Evolutionary conservation across 495 filamentous ascomycete species (phyloP).

Genomic region (Pseudomonodictys pantanalensis): DNA sequence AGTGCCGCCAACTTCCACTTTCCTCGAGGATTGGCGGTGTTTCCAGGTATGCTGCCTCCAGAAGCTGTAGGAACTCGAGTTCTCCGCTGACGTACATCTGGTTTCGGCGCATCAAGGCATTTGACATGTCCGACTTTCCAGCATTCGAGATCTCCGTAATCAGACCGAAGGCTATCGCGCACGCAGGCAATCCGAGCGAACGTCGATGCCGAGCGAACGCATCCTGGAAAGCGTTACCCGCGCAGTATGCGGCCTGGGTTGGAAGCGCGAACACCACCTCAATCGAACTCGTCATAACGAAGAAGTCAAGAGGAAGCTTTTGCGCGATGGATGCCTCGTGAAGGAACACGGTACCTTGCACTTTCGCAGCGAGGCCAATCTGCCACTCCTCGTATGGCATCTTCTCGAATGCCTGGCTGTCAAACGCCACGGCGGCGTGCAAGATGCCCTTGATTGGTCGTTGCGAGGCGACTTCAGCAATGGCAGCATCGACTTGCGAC

Average conservation of each 20-base stretch:
- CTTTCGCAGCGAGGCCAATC: conserved; percentile 18
- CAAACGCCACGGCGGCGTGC: conserved; percentile 28
- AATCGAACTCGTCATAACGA: conserved; percentile 25
- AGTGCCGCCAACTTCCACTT: not conserved
- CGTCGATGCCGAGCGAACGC: conserved; percentile 30
- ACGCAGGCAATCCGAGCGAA: conserved; percentile 24
- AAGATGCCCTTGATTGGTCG: conserved; percentile 34
- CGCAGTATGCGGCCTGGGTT: conserved; percentile 21
- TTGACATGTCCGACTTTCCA: not conserved
- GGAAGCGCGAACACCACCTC: not conserved
- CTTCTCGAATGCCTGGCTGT: conserved; percentile 32
- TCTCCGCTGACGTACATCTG: not conserved
- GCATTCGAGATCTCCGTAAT: conserved; percentile 25
- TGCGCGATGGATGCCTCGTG: conserved; percentile 21
- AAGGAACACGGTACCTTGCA: conserved; percentile 25
- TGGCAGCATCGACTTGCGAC: conserved; percentile 1
- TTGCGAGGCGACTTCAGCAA: conserved; percentile 1
- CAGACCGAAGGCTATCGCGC: conserved; percentile 30
- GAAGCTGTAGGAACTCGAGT: not conserved
- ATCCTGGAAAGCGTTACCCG: conserved; percentile 28
- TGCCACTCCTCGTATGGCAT: conserved; percentile 18
- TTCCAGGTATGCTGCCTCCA: conserved; percentile 6
- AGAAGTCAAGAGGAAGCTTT: conserved; percentile 28
- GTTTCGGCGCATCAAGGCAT: conserved; percentile 3
- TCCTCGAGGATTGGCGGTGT: not conserved